These are phyloP conservation scores for Cutaneotrichosporon dermatis DNA, from an alignment of 1,284 basidiomycete genomes.

Conservation along the genomic window DNA sequence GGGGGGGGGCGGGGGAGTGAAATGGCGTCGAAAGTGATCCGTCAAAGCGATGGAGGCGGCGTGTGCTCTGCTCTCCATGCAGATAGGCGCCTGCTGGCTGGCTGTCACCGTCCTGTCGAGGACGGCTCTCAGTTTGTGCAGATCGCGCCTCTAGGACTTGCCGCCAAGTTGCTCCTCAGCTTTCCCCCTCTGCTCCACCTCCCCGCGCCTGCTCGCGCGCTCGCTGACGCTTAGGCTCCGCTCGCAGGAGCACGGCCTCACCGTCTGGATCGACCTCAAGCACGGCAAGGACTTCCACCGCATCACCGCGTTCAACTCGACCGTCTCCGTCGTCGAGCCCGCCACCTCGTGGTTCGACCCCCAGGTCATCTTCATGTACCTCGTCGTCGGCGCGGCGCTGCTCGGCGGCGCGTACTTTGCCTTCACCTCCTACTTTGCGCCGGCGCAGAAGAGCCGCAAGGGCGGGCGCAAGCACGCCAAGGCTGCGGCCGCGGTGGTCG, in stretches of 20 bases:
- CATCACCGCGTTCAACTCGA: slow-evolving; percentile 68
- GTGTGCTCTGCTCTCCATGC: too few species aligned
- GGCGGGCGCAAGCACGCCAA: slow-evolving; percentile 26
- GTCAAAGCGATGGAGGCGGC: too few species aligned
- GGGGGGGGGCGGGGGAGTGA: background rate
- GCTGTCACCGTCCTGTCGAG: background rate
- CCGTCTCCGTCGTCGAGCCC: slow-evolving; percentile 78
- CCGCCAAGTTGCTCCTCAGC: too few species aligned
- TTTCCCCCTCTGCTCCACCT: background rate
- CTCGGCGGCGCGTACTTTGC: slow-evolving; percentile 63
- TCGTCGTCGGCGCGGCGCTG: slow-evolving; percentile 63
- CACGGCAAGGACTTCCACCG: slow-evolving; percentile 50
- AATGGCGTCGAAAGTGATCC: background rate
- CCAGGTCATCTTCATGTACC: slow-evolving; percentile 70
- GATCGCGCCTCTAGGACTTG: background rate
- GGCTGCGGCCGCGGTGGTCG: slow-evolving; percentile 36
- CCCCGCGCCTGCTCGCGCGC: slow-evolving; percentile 33
- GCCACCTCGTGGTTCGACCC: slow-evolving; percentile 72
- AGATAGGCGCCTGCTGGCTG: background rate
- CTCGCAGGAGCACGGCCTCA: slow-evolving; percentile 73
- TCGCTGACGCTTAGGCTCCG: slow-evolving; percentile 26
- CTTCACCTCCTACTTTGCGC: slow-evolving; percentile 61
- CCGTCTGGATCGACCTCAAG: slow-evolving; percentile 62
- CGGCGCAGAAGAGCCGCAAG: slow-evolving; percentile 44
- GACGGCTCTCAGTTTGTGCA: background rate